Percentiles rank a stretch among this genome's conserved stretches.
These are phyloP conservation scores for Kluyveromyces marxianus DNA, from an alignment of 1,139 yeast species.

Conservation along the genomic window DNA sequence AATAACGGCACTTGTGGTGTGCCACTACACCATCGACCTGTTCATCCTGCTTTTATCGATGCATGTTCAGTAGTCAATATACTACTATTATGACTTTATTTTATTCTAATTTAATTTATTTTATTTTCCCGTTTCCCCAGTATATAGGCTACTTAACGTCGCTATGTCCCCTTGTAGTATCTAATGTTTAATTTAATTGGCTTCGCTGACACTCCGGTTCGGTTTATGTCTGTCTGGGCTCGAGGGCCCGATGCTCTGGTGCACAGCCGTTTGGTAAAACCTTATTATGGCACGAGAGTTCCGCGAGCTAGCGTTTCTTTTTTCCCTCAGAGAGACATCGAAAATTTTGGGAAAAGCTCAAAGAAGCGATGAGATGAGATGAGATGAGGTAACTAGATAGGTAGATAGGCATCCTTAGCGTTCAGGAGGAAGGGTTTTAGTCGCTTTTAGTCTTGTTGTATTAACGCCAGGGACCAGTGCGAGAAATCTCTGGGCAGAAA, in stretches of 20 bases:
- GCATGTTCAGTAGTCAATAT: not conserved
- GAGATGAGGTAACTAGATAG: not conserved
- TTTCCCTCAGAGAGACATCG: no score
- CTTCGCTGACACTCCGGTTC: no score
- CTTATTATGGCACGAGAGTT: no score
- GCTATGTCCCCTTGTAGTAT: no score
- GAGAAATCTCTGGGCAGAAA: not conserved
- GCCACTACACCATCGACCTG: conserved; percentile 1
- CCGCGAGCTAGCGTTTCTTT: no score
- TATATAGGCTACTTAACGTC: no score
- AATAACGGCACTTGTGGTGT: not conserved
- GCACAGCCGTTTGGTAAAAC: no score
- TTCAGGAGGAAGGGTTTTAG: not conserved
- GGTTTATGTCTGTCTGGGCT: not conserved
- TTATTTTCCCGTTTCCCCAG: no score
- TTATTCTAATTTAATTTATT: not conserved
- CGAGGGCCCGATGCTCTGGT: no score
- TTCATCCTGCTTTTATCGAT: not conserved
- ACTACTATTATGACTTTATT: no score
- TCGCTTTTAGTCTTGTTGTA: not conserved
- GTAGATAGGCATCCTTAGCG: not conserved
- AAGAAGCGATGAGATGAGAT: conserved; percentile 8
- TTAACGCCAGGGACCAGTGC: not conserved
- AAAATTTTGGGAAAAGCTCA: not conserved
- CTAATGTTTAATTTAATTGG: no score